A percentile compares a stretch with the other conserved stretches of the same genome.
phyloP scores from a whole-genome alignment of 2,329 filamentous ascomycete genomes.

The Apiospora sp. region DNA sequence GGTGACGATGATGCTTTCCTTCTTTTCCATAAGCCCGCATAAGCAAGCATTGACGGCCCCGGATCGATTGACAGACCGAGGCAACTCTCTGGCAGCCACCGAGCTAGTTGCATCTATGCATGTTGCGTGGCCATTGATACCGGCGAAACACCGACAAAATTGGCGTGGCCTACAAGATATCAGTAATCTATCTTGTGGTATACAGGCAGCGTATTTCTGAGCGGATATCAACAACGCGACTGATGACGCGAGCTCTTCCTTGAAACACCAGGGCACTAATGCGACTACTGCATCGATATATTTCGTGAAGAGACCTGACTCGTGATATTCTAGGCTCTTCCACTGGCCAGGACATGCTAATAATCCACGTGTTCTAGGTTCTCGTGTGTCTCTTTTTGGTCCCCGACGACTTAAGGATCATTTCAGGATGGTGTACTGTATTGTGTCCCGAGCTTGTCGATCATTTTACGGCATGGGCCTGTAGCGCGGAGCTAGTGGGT shows the following conservation, averaged over 20 bases:
- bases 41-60: constrained; percentile 1
- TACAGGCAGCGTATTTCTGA: too few relatives aligned
- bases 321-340: neutral
- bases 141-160: neutral
- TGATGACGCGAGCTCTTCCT: neutral
- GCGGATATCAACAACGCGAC: neutral
- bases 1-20: constrained; percentile 1
- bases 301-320: neutral
- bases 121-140: neutral
- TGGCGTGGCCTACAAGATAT: neutral
- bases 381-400: neutral
- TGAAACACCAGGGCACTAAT: neutral
- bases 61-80: neutral
- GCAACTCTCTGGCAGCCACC: neutral
- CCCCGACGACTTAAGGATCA: neutral
- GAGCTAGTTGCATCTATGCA: neutral
- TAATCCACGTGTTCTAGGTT: neutral
- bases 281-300: neutral
- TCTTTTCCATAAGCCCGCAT: neutral
- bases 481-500: neutral
- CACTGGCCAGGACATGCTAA: neutral
- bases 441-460: neutral
- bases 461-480: neutral
- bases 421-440: neutral
- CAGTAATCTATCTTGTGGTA: neutral